Base-by-base conservation (phyloP, 805 yeast genomes). In the Lachancea quebecensis region DNA sequence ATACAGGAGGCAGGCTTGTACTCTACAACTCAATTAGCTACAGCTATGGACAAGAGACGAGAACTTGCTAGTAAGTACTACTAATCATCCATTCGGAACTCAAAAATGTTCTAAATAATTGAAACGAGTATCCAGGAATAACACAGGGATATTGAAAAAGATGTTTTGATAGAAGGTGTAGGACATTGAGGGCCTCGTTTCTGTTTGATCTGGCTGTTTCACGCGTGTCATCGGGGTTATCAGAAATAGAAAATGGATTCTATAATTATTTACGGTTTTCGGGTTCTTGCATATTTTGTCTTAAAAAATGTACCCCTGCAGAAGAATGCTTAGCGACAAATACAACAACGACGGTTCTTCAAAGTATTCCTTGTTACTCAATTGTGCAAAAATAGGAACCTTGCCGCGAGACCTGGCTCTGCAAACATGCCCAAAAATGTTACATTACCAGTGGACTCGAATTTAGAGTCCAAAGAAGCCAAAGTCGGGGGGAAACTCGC, bases 41-140 rank as follows among this genome's bases (percentile, higher is more conserved):
- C 49, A 10, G 65, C 66, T 14, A 57, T 63, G 28, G 52, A 52
- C 21, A 65, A 62, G 47, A 60, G 67, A 45, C 50, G 56, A 7
- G 67, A 63, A 35, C 49, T 65, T 32, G 62, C 66, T 14, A 51
- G 60, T 8, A 59, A 50, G 33, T 64, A 62, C 42, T 46, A 42
- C 42, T 46, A 32, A 38, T 30, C 14, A 11, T 30, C 33, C 12
- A 30, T 21, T 21, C 7, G 25, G 25, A 21, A 21, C 25, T 7
- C 25, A 21, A 21, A 7, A 4, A 4, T 21, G 25, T 21, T 21
- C 25, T 4, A 21, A 21, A 21, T 4, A 21, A 21, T 21, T n/a
- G n/a, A 21, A 7, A 4, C 7, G 7, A 21, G 25, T 21, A 7
- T 21, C 25, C 7, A 7, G 25, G 25, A 21, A 4, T 21, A 21